Evolutionary conservation across 1,139 yeast species (phyloP), one percentile per base, ranked within the genome.

Genomic region (Debaryomyces psychrophilus): DNA sequence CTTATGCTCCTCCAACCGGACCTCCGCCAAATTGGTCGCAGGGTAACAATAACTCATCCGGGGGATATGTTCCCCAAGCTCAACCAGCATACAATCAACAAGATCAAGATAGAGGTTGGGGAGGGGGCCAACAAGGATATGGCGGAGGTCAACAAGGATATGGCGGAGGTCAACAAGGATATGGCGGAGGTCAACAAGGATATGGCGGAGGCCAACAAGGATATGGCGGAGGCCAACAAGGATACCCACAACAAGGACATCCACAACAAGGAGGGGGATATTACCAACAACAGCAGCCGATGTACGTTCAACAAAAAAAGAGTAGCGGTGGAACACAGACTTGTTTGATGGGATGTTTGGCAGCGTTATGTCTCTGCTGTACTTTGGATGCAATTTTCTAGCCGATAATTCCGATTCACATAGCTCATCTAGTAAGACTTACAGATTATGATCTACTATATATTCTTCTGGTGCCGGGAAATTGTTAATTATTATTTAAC

Each of bases 311-410:
- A 58, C 76, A 68, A 48, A 86, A 81, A 56, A 79, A 67, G 46
- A 44, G 54, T 23, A 36, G 57, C 1, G 69, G 67, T 26, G 66
- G 67, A 20, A 63, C 64, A 37, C 74, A 71, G 41, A 79, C 76
- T 47, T 85, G 90, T 65, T 73, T 84, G 59, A 75, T 82, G 66
- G 90, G 82, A 4, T 85, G 90, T 69, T 71, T 85, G 56, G 90
- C 84, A 25, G 90, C 88, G 8, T 55, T 84, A 65, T 85, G 92
- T 79, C 58, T 85, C 53, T 86, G 93, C 64, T 85, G 88, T 67
- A 82, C 90, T 5, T 69, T 85, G 56, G 90, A 85, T 60, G 79
- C 84, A 59, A 57, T 85, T 27, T 82, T 85, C 63, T 85, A 71
- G 58, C 31, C 28, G 7, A 3, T 36, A 23, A 11, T 33, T 33